Evolutionary conservation across 1,139 yeast genomes (phyloP).

Genomic region (Blastobotrys serpentis): DNA sequence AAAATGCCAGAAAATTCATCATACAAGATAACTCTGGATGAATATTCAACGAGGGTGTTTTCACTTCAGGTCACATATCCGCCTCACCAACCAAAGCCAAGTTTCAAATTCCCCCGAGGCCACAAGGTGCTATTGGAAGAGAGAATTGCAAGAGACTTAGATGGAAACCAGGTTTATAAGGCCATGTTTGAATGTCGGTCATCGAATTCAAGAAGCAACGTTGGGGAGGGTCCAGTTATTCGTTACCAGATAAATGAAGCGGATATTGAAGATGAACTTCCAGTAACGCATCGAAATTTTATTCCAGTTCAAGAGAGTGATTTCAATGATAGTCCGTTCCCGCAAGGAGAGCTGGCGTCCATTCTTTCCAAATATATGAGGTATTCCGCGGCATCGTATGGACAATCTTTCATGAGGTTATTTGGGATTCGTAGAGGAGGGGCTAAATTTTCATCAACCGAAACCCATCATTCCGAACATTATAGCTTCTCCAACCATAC

Average conservation of each 20-base stretch:
- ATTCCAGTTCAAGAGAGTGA: background rate
- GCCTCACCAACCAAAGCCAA: constrained; percentile 3
- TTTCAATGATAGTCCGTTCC: constrained; percentile 22
- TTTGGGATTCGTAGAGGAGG: constrained; percentile 33
- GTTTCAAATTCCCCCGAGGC: background rate
- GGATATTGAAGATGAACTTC: constrained; percentile 7
- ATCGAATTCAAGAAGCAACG: background rate
- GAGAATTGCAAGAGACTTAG: background rate
- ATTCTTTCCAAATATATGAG: constrained; percentile 37
- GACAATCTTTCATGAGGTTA: constrained; percentile 39
- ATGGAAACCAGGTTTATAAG: constrained; percentile 5
- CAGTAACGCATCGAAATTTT: constrained; percentile 1
- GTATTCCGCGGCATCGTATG: constrained; percentile 39
- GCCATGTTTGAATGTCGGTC: background rate
- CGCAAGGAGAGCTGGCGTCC: constrained; percentile 32
- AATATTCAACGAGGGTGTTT: constrained; percentile 5
- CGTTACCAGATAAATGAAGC: background rate
- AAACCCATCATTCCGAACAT: constrained; percentile 35
- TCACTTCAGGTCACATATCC: constrained; percentile 5
- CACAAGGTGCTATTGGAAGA: constrained; percentile 2
- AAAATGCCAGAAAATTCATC: constrained; percentile 9
- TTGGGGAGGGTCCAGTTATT: constrained; percentile 3
- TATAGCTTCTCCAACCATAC: constrained; percentile 39
- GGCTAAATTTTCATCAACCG: constrained; percentile 26
- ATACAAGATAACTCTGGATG: constrained; percentile 4